A percentile compares a stretch with the other conserved stretches of the same genome.
Conservation (phyloP, 208 protist species). For the Willaertia magna region DNA sequence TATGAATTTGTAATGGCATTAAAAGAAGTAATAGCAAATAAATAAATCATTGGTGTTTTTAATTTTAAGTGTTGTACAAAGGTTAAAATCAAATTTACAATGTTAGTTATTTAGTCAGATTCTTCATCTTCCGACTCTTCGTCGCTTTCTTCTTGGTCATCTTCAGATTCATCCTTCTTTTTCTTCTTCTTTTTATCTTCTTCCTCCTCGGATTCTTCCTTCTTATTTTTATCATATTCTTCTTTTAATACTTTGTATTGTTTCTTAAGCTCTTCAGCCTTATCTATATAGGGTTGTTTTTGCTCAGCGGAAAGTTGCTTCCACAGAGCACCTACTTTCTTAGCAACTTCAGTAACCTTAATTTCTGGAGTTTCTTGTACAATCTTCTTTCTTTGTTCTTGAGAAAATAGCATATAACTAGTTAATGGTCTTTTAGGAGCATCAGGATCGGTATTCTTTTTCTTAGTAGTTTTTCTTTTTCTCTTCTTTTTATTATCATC, state of each 20-base stretch:
- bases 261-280: not conserved
- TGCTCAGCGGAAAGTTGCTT: not conserved
- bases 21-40: no score
- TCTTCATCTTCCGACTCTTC: no score
- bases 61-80: no score
- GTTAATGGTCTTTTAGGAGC: not conserved
- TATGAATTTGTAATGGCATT: constrained; percentile 35
- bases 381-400: not conserved
- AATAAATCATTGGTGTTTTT: no score
- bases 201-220: no score
- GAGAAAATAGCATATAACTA: not conserved
- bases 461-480: not conserved
- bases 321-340: not conserved
- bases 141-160: not conserved
- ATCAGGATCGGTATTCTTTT: not conserved
- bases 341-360: not conserved
- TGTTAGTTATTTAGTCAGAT: no score
- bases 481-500: not conserved
- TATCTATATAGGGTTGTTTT: not conserved
- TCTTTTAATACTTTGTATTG: not conserved
- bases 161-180: not conserved
- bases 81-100: no score
- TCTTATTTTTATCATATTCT: not conserved
- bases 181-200: not conserved
- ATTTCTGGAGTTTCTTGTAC: not conserved